phyloP scores from a whole-genome alignment of 441 rosid genomes.

The Omphalea diandra region DNA sequence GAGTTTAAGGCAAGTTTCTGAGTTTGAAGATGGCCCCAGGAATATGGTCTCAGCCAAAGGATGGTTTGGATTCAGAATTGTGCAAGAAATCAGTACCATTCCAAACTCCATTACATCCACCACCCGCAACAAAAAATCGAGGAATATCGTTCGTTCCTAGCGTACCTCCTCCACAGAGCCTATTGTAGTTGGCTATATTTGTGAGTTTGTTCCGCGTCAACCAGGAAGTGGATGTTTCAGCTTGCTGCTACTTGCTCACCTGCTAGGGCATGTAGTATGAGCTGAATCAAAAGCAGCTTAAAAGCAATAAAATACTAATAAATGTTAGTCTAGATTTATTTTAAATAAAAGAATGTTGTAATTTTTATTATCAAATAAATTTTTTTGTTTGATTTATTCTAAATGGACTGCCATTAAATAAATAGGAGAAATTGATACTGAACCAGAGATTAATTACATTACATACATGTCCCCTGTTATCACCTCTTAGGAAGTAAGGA shows the following conservation, averaged over 20 bases:
- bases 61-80: constrained; percentile 2
- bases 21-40: constrained; percentile 7
- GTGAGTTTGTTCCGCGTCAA: neutral
- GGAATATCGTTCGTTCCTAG: neutral
- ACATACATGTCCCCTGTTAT: too few species aligned
- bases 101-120: constrained; percentile 1
- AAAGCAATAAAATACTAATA: neutral
- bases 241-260: neutral
- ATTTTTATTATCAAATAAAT: too few species aligned
- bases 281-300: neutral
- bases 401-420: too few species aligned
- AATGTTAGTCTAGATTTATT: too few species aligned
- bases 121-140: neutral
- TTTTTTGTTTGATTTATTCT: too few species aligned
- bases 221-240: neutral
- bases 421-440: too few species aligned
- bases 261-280: neutral
- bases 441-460: too few species aligned
- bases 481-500: too few species aligned
- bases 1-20: neutral
- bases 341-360: too few species aligned
- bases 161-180: neutral
- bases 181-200: neutral
- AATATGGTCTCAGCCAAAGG: constrained; percentile 15
- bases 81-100: neutral